Percentiles rank a stretch among this genome's conserved stretches.
Evolutionary conservation across 1,284 basidiomycete species (phyloP).

Genomic region (Puccinia coronata): DNA sequence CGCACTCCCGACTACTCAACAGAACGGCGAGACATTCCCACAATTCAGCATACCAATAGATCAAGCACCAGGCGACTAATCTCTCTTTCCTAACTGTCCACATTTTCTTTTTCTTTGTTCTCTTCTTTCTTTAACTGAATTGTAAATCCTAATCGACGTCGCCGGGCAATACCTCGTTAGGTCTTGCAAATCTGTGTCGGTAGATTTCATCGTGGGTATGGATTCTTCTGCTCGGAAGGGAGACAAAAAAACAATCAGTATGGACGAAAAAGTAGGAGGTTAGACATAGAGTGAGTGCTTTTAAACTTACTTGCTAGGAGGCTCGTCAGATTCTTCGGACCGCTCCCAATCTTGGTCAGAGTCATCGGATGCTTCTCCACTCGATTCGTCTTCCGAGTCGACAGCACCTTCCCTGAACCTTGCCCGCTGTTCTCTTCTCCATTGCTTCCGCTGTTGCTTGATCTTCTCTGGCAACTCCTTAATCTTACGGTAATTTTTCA

Average conservation of each 20-base stretch:
- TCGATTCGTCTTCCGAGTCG: neutral
- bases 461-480: neutral
- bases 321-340: neutral
- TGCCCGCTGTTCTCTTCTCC: constrained; percentile 1
- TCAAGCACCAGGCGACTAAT: too few species aligned
- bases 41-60: too few species aligned
- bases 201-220: constrained; percentile 7
- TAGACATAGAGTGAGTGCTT: neutral
- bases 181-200: neutral
- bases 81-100: too few species aligned
- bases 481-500: neutral
- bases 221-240: neutral
- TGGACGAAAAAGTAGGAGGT: neutral
- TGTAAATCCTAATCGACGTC: constrained; percentile 8
- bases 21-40: too few species aligned
- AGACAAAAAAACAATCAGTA: neutral
- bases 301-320: neutral
- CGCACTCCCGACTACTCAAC: too few species aligned
- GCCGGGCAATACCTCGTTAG: neutral
- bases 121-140: too few species aligned
- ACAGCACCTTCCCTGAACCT: neutral
- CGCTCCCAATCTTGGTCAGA: neutral
- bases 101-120: too few species aligned
- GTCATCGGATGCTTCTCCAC: neutral
- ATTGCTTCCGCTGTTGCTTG: neutral